phyloP scores from a whole-genome alignment of 2,329 filamentous ascomycete species.

The Polytolypa hystricis region DNA sequence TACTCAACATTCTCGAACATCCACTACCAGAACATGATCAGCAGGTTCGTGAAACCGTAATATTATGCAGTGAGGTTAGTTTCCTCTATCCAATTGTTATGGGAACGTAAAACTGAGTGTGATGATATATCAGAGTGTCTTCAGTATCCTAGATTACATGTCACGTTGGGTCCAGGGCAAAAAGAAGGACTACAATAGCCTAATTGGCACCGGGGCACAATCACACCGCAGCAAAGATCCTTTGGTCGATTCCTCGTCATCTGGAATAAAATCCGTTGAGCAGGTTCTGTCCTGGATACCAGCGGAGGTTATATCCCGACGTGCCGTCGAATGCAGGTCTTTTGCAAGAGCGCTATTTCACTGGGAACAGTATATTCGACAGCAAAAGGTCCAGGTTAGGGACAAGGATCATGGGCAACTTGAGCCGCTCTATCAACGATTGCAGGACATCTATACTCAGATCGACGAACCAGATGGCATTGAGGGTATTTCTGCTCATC shows the following conservation, averaged over 20 bases:
- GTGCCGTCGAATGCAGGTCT: conserved; percentile 87
- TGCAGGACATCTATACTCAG: conserved; percentile 91
- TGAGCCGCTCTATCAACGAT: conserved; percentile 57
- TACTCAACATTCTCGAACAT: conserved; percentile 62
- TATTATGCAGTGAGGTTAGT: conserved; percentile 74
- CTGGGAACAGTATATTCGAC: conserved; percentile 79
- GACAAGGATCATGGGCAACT: conserved; percentile 42
- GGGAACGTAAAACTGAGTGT: background rate
- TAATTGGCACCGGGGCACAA: conserved; percentile 19
- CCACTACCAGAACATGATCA: conserved; percentile 43
- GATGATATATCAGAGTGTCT: conserved; percentile 55
- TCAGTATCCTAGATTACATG: conserved; percentile 81
- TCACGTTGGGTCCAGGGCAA: conserved; percentile 82
- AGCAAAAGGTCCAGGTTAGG: conserved; percentile 34
- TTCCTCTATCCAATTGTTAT: background rate
- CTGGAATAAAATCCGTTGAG: conserved; percentile 54
- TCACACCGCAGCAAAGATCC: conserved; percentile 20
- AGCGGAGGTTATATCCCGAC: conserved; percentile 61
- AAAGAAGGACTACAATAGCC: conserved; percentile 38
- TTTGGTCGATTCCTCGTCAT: conserved; percentile 22
- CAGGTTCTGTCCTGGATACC: conserved; percentile 58
- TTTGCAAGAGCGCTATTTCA: conserved; percentile 88
- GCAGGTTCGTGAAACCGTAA: conserved; percentile 60
- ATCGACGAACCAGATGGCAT: conserved; percentile 97
- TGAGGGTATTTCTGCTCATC: conserved; percentile 81